phyloP scores from a whole-genome alignment of 2,329 filamentous ascomycete genomes.

The Trichoderma citrinoviride region DNA sequence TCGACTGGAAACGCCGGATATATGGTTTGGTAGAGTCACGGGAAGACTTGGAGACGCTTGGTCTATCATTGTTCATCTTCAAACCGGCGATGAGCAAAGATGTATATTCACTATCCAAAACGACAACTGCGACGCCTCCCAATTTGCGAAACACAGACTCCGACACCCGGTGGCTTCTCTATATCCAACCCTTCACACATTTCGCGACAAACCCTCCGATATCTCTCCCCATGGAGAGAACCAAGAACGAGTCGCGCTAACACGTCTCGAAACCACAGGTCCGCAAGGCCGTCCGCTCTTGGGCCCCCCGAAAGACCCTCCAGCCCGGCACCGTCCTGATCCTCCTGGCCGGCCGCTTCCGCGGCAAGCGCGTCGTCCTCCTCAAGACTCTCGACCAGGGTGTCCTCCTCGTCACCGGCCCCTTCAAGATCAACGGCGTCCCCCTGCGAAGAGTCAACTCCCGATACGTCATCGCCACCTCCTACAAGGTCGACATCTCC shows the following conservation, averaged over 20 bases:
- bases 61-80: background rate
- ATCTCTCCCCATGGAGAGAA: background rate
- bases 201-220: background rate
- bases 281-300: slow-evolving; percentile 89
- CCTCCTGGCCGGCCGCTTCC: slow-evolving; percentile 98
- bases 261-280: slow-evolving; percentile 55
- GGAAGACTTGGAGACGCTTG: slow-evolving; percentile 1
- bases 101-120: background rate
- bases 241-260: slow-evolving; percentile 30
- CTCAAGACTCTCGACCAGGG: slow-evolving; percentile 97
- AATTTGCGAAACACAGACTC: slow-evolving; percentile 19
- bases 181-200: background rate
- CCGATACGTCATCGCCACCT: slow-evolving; percentile 90
- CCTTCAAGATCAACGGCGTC: slow-evolving; percentile 99
- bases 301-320: slow-evolving; percentile 84
- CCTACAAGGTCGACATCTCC: slow-evolving; percentile 77
- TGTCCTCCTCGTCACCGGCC: slow-evolving; percentile 97
- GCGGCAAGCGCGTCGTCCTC: slow-evolving; percentile 98
- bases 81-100: background rate
- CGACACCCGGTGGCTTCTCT: background rate
- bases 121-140: slow-evolving; percentile 1
- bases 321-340: slow-evolving; percentile 96
- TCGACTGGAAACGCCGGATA: slow-evolving; percentile 2
- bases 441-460: slow-evolving; percentile 92
- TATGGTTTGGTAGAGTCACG: background rate